These are phyloP conservation scores for Tetragonia tetragonoides DNA, from an alignment of 148 eudicot species.

Conservation along the genomic window DNA sequence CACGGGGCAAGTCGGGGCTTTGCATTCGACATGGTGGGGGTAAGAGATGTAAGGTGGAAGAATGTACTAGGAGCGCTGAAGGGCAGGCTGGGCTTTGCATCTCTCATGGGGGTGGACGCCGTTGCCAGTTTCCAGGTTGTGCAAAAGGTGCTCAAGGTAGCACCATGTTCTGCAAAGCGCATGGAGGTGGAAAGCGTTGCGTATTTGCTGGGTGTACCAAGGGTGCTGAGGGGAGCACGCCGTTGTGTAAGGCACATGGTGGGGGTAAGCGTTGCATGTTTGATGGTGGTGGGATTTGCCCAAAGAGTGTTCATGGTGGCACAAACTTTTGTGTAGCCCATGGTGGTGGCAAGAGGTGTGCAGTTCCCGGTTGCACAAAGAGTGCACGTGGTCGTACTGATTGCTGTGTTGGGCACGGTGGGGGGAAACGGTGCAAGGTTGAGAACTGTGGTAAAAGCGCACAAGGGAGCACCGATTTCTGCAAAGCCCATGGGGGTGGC, in stretches of 20 bases:
- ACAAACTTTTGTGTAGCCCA: constrained; percentile 89
- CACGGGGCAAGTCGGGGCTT: constrained; percentile 91
- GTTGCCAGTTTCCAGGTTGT: constrained; percentile 64
- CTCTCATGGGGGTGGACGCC: constrained; percentile 93
- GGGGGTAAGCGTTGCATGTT: constrained; percentile 88
- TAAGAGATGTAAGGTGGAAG: constrained; percentile 77
- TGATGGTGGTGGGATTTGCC: constrained; percentile 94
- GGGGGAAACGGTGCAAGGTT: constrained; percentile 82
- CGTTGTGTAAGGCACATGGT: constrained; percentile 92
- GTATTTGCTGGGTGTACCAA: constrained; percentile 79
- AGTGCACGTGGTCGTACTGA: constrained; percentile 94
- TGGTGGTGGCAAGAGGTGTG: constrained; percentile 94
- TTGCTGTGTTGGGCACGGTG: constrained; percentile 89
- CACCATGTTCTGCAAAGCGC: constrained; percentile 83
- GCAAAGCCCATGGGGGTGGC: constrained; percentile 98
- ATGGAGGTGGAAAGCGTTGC: constrained; percentile 95
- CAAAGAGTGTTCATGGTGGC: constrained; percentile 95
- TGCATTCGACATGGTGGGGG: constrained; percentile 97
- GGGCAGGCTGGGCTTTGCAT: constrained; percentile 91
- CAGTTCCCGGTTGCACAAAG: constrained; percentile 72
- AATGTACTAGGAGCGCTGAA: constrained; percentile 83
- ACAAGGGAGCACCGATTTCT: constrained; percentile 94
- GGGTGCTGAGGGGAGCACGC: constrained; percentile 98
- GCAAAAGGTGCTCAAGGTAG: constrained; percentile 91
- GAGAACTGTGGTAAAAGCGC: constrained; percentile 85